Percentiles rank a stretch among this genome's conserved stretches.
These are phyloP conservation scores for Ascochyta clinopodiicola DNA, from an alignment of 2,329 filamentous ascomycete genomes.

Conservation along the genomic window DNA sequence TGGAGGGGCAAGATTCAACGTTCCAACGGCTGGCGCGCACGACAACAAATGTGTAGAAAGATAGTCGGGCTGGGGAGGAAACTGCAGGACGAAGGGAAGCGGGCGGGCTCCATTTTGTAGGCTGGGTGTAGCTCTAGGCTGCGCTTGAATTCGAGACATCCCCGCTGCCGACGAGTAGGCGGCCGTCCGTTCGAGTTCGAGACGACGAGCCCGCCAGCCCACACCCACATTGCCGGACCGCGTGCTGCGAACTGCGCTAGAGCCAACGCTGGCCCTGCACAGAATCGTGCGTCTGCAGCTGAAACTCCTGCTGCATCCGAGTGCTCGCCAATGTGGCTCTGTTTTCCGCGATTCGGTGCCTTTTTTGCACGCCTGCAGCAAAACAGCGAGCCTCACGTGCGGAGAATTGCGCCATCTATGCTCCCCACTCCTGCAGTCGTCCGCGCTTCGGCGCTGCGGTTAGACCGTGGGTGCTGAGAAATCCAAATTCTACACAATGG, in stretches of 20 bases:
- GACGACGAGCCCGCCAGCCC: slow-evolving; percentile 3
- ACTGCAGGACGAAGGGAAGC: slow-evolving; percentile 17
- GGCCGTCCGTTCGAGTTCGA: slow-evolving; percentile 15
- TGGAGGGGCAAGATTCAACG: slow-evolving; percentile 8
- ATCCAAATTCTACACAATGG: slow-evolving; percentile 5
- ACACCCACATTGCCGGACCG: no score
- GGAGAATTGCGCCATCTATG: slow-evolving; percentile 15
- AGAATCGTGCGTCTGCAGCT: slow-evolving; percentile 31
- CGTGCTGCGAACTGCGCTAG: neutral
- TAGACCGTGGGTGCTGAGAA: slow-evolving; percentile 28
- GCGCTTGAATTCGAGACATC: slow-evolving; percentile 5
- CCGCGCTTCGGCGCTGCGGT: slow-evolving; percentile 17
- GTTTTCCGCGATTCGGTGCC: slow-evolving; percentile 12
- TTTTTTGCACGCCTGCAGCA: neutral
- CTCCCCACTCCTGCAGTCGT: slow-evolving; percentile 18
- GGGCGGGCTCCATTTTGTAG: slow-evolving; percentile 22
- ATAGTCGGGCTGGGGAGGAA: neutral
- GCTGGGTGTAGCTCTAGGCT: slow-evolving; percentile 12
- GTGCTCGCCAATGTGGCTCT: slow-evolving; percentile 15
- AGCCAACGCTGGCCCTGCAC: slow-evolving; percentile 15
- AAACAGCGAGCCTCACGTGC: slow-evolving; percentile 23
- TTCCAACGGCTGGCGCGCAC: neutral
- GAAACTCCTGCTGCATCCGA: slow-evolving; percentile 25
- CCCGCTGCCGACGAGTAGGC: slow-evolving; percentile 14
- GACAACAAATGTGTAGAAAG: no score